phyloP scores from a whole-genome alignment of 2,329 filamentous ascomycete species.

The Aspergillus quadricinctus region DNA sequence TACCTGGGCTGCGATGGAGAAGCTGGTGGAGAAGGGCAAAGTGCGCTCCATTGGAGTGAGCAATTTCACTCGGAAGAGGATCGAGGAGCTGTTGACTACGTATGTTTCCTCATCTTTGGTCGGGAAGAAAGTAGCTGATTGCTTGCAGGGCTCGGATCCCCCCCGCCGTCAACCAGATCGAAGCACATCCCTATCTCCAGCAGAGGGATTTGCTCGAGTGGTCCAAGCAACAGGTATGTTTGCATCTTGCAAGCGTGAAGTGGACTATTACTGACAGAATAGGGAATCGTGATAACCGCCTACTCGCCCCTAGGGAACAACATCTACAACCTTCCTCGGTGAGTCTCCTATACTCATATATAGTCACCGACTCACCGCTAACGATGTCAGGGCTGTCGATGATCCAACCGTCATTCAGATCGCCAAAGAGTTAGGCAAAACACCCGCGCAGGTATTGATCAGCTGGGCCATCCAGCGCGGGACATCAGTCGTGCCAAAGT shows the following conservation, averaged over 20 bases:
- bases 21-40: constrained; percentile 51
- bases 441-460: constrained; percentile 10
- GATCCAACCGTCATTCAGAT: constrained; percentile 10
- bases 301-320: constrained; percentile 47
- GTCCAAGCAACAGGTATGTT: neutral
- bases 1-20: constrained; percentile 61
- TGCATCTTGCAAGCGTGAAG: too few relatives aligned
- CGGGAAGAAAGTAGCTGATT: neutral
- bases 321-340: constrained; percentile 16
- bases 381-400: constrained; percentile 8
- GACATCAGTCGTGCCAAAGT: constrained; percentile 13
- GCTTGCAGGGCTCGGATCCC: constrained; percentile 17
- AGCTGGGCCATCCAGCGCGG: constrained; percentile 16
- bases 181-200: constrained; percentile 26
- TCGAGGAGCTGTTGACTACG: constrained; percentile 36
- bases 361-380: neutral
- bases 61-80: constrained; percentile 55
- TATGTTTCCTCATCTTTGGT: neutral
- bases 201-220: constrained; percentile 19
- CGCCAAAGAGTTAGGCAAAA: constrained; percentile 8
- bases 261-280: constrained; percentile 13
- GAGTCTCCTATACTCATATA: neutral
- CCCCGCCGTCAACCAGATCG: constrained; percentile 20
- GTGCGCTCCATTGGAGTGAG: constrained; percentile 66
- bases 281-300: constrained; percentile 44